Evolutionary conservation across 768 basidiomycete genomes (phyloP).

Genomic region (Trametes villosa): DNA sequence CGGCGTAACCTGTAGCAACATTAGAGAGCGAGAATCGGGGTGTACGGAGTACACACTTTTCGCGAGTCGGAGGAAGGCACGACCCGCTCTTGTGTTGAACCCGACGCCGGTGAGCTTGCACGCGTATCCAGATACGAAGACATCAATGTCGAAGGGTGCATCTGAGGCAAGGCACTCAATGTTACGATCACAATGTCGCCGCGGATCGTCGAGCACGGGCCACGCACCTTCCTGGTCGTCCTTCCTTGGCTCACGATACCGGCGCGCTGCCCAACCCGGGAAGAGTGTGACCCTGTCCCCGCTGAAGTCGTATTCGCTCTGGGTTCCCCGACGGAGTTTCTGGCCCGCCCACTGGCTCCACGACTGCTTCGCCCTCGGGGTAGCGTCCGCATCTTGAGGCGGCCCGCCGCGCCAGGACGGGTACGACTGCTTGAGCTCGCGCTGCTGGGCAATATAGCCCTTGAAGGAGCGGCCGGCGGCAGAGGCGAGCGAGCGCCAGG

Average conservation of each 20-base stretch:
- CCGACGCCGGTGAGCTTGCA: conserved; percentile 61
- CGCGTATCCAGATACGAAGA: conserved; percentile 81
- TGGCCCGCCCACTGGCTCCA: conserved; percentile 71
- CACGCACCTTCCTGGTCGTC: conserved; percentile 18
- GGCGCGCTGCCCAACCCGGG: conserved; percentile 79
- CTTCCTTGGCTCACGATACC: conserved; percentile 38
- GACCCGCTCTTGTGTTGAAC: conserved; percentile 70
- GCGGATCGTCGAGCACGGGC: background rate
- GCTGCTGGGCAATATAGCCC: conserved; percentile 50
- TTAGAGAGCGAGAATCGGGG: background rate
- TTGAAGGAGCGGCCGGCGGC: conserved; percentile 47
- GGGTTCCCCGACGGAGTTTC: conserved; percentile 38
- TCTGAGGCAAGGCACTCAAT: conserved; percentile 42
- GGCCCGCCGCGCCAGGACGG: conserved; percentile 14
- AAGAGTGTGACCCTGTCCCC: conserved; percentile 63
- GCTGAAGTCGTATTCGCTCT: conserved; percentile 29
- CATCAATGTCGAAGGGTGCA: conserved; percentile 65
- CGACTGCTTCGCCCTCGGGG: conserved; percentile 40
- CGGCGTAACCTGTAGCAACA: conserved; percentile 62
- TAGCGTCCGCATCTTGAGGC: conserved; percentile 25
- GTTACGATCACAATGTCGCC: background rate
- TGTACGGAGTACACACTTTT: conserved; percentile 53
- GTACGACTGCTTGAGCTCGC: conserved; percentile 41
- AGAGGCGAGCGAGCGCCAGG: conserved; percentile 36
- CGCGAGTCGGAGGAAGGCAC: conserved; percentile 75